Evolutionary conservation across 2,329 filamentous ascomycete genomes (phyloP).

Genomic region (Colletotrichum sp.): DNA sequence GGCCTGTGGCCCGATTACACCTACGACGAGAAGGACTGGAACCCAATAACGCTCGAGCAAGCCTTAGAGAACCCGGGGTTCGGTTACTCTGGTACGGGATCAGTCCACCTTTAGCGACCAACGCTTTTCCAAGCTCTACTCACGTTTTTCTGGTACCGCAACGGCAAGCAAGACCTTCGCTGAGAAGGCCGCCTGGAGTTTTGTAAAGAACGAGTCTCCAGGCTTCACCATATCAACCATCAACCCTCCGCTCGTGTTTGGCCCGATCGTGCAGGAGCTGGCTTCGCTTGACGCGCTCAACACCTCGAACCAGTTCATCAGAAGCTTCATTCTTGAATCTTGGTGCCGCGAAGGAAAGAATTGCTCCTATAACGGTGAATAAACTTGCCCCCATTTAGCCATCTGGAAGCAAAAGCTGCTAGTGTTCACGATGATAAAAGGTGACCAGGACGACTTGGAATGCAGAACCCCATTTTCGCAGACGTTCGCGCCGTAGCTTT

Average conservation of each 20-base stretch:
- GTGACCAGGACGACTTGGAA: neutral
- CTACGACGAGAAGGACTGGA: conserved; percentile 57
- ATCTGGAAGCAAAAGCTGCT: neutral
- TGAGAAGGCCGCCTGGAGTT: conserved; percentile 58
- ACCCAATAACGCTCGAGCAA: conserved; percentile 53
- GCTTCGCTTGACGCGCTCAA: conserved; percentile 51
- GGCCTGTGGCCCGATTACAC: conserved; percentile 41
- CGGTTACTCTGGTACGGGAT: neutral
- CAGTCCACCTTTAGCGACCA: neutral
- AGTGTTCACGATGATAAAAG: neutral
- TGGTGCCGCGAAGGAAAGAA: neutral
- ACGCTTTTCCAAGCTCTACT: conserved; percentile 44
- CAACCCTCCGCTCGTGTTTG: conserved; percentile 60
- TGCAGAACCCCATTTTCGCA: neutral
- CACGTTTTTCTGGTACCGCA: conserved; percentile 31
- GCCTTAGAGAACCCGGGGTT: conserved; percentile 22
- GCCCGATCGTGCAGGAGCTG: conserved; percentile 56
- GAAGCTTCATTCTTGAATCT: neutral
- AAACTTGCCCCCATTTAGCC: neutral
- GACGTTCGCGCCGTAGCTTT: neutral
- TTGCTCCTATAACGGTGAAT: neutral
- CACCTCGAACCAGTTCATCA: conserved; percentile 46
- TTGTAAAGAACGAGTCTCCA: conserved; percentile 46
- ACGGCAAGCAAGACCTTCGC: conserved; percentile 57
- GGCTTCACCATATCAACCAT: conserved; percentile 56